phyloP scores from a whole-genome alignment of 768 basidiomycete genomes.

The Leccinum imitatum region DNA sequence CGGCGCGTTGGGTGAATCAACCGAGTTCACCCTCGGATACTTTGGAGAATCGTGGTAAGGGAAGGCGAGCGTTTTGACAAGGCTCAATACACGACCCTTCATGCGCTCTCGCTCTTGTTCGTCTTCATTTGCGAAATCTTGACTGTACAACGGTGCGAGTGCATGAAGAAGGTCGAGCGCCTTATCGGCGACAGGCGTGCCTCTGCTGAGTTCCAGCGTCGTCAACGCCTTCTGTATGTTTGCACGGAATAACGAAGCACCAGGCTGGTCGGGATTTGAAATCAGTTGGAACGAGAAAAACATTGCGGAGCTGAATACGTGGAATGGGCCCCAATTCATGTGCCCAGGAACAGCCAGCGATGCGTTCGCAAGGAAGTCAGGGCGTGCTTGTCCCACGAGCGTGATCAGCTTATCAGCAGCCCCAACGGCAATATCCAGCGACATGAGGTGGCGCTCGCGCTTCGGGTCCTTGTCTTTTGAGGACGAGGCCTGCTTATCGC shows the following conservation, averaged over 20 bases:
- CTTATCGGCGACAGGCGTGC: constrained; percentile 70
- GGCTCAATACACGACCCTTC: constrained; percentile 58
- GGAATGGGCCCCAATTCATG: constrained; percentile 82
- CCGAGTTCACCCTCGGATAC: constrained; percentile 44
- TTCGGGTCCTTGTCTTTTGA: constrained; percentile 27
- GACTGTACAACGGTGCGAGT: constrained; percentile 70
- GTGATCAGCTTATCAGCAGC: constrained; percentile 79
- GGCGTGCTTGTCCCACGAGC: constrained; percentile 72
- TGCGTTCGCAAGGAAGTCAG: constrained; percentile 70
- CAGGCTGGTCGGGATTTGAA: constrained; percentile 76
- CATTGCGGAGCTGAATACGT: constrained; percentile 84
- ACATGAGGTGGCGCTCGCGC: constrained; percentile 48
- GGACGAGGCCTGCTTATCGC: constrained; percentile 33
- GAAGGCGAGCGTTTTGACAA: constrained; percentile 75
- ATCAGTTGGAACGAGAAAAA: constrained; percentile 91
- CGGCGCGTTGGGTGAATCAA: constrained; percentile 50
- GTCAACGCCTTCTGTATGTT: constrained; percentile 69
- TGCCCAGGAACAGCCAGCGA: constrained; percentile 75
- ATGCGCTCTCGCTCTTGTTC: constrained; percentile 56
- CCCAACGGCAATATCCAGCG: constrained; percentile 70
- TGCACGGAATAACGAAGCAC: constrained; percentile 71
- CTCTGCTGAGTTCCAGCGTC: constrained; percentile 64
- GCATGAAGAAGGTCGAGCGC: constrained; percentile 68
- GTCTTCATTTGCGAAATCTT: constrained; percentile 53
- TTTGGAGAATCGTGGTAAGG: constrained; percentile 73